Conservation (phyloP, 2,329 filamentous ascomycete genomes). For the Boeremia lycopersici region DNA sequence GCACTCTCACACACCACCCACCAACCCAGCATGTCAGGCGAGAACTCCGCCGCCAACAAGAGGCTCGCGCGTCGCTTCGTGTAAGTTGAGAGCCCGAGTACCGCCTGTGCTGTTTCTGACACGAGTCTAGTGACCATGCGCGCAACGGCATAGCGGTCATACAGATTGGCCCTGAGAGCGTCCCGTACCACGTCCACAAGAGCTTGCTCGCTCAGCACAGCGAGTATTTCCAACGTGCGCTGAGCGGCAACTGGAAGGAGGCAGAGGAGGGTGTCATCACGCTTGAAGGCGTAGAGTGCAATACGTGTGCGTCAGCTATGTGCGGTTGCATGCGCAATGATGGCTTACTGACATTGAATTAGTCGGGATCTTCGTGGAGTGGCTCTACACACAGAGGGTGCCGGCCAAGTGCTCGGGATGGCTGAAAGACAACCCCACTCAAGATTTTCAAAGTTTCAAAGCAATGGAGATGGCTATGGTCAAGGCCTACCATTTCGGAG, state of each 20-base stretch:
- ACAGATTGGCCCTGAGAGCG: conserved; percentile 10
- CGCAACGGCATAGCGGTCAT: background rate
- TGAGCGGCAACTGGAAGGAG: conserved; percentile 21
- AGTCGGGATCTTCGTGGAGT: background rate
- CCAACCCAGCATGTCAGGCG: background rate
- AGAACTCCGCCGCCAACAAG: background rate
- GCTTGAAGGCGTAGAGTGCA: conserved; percentile 19
- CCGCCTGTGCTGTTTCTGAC: background rate
- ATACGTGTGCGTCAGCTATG: background rate
- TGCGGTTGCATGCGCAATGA: background rate
- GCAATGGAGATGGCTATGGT: background rate
- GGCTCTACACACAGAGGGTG: background rate
- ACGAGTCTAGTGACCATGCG: background rate
- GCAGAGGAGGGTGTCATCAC: conserved; percentile 12
- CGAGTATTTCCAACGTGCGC: conserved; percentile 23
- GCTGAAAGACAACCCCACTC: background rate
- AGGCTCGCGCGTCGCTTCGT: background rate
- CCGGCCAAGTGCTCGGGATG: background rate
- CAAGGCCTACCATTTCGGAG: background rate
- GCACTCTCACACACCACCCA: background rate
- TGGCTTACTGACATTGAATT: background rate
- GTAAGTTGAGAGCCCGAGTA: background rate
- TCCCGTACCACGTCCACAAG: conserved; percentile 18
- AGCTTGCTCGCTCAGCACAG: conserved; percentile 20
- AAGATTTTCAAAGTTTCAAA: background rate